Evolutionary conservation across 371 early-diverging fungal genomes (phyloP).

Genomic region (Mucor saturninus): DNA sequence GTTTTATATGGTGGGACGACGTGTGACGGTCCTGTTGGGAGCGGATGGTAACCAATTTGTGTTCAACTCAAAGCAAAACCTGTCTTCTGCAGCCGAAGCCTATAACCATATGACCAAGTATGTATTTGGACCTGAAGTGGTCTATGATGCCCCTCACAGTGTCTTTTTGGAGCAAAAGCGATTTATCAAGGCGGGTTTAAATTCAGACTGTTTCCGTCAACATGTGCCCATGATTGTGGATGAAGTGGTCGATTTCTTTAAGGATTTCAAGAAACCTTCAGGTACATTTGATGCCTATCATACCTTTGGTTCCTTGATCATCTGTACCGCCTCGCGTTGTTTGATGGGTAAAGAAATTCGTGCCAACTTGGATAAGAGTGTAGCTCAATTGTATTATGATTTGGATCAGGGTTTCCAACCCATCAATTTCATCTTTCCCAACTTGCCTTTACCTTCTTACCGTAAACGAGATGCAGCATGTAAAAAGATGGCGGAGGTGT

Average conservation of each 20-base stretch:
- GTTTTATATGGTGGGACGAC: constrained; percentile 90
- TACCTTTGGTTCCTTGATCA: constrained; percentile 89
- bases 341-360: constrained; percentile 95
- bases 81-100: constrained; percentile 93
- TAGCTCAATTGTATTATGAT: constrained; percentile 90
- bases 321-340: constrained; percentile 93
- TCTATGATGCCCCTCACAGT: constrained; percentile 94
- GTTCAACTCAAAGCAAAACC: constrained; percentile 89
- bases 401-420: constrained; percentile 95
- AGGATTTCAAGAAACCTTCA: constrained; percentile 34
- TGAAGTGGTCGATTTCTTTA: constrained; percentile 82
- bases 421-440: constrained; percentile 82
- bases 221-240: constrained; percentile 89
- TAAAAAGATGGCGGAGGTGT: constrained; percentile 79
- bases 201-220: constrained; percentile 82
- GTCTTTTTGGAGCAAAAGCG: constrained; percentile 98
- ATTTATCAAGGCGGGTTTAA: constrained; percentile 93
- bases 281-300: constrained; percentile 73
- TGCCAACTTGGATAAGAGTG: constrained; percentile 71
- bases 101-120: constrained; percentile 93
- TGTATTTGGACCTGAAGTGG: constrained; percentile 94
- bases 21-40: constrained; percentile 88
- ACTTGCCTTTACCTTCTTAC: constrained; percentile 54
- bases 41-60: constrained; percentile 95
- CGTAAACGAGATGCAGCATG: constrained; percentile 88